phyloP scores from a whole-genome alignment of 1,284 basidiomycete species.

The Ustilago crameri region DNA sequence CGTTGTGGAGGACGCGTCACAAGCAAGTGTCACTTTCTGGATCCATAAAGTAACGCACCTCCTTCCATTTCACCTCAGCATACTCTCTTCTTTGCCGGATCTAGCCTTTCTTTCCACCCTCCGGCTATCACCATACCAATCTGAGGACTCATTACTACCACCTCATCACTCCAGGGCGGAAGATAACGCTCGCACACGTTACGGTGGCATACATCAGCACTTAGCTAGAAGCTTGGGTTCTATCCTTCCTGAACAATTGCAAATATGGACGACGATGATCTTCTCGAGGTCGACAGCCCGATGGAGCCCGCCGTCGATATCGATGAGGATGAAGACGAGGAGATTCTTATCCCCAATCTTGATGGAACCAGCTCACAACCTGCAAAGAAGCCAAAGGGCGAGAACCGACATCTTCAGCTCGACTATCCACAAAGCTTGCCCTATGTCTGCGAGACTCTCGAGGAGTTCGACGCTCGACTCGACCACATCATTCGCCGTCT shows the following conservation, averaged over 20 bases:
- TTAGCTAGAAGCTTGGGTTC: too few species aligned
- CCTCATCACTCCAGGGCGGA: too few species aligned
- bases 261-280: conserved; percentile 54
- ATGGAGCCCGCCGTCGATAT: conserved; percentile 57
- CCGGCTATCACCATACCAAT: too few species aligned
- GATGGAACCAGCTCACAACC: conserved; percentile 28
- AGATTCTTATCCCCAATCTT: conserved; percentile 38
- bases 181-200: too few species aligned
- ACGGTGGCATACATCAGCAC: too few species aligned
- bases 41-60: background rate
- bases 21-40: conserved; percentile 15
- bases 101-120: too few species aligned
- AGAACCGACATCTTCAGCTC: conserved; percentile 51
- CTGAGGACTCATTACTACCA: too few species aligned
- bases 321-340: conserved; percentile 50
- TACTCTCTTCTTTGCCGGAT: too few species aligned
- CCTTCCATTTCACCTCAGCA: background rate
- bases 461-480: conserved; percentile 81
- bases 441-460: conserved; percentile 82
- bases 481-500: conserved; percentile 81
- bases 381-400: conserved; percentile 31
- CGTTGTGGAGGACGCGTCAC: conserved; percentile 6
- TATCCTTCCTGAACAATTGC: background rate
- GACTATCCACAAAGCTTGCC: conserved; percentile 72
- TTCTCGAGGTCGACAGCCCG: conserved; percentile 54